A percentile compares a stretch with the other conserved stretches of the same genome.
Evolutionary conservation across 345 rosid species (phyloP).

Genomic region (Jatropha curcas): DNA sequence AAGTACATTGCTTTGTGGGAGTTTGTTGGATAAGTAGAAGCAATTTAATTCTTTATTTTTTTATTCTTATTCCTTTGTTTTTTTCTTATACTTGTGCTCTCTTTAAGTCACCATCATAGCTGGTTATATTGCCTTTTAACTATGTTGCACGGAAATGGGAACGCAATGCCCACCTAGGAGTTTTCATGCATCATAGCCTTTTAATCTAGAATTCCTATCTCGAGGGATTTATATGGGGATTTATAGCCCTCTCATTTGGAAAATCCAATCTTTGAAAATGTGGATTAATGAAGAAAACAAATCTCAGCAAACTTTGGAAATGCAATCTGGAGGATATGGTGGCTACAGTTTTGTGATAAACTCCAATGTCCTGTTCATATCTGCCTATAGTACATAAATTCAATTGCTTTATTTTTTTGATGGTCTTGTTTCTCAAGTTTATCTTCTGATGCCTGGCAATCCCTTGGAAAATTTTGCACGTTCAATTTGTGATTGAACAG

Average conservation of each 20-base stretch:
- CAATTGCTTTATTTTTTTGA: background rate
- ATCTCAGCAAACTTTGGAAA: background rate
- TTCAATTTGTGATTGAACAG: background rate
- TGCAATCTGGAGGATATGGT: background rate
- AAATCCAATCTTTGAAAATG: background rate
- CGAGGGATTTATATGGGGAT: background rate
- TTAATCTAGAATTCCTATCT: background rate
- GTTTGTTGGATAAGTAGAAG: background rate
- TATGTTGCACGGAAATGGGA: too few relatives aligned
- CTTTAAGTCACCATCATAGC: background rate
- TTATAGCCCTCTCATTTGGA: background rate
- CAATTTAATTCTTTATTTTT: background rate
- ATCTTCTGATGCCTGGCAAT: background rate
- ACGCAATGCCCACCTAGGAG: too few relatives aligned
- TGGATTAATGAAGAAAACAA: background rate
- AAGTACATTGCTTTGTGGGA: background rate
- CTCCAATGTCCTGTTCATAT: background rate
- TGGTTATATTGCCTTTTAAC: too few relatives aligned
- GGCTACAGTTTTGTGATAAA: background rate
- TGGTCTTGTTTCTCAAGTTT: background rate
- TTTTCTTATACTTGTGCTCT: background rate
- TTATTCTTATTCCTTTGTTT: background rate
- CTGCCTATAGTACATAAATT: background rate
- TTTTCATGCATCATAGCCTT: too few relatives aligned
- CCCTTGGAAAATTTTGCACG: background rate